A percentile compares a stretch with the other conserved stretches of the same genome.
phyloP scores from a whole-genome alignment of 2,329 filamentous ascomycete genomes.

The Thermothelomyces thermophilus region DNA sequence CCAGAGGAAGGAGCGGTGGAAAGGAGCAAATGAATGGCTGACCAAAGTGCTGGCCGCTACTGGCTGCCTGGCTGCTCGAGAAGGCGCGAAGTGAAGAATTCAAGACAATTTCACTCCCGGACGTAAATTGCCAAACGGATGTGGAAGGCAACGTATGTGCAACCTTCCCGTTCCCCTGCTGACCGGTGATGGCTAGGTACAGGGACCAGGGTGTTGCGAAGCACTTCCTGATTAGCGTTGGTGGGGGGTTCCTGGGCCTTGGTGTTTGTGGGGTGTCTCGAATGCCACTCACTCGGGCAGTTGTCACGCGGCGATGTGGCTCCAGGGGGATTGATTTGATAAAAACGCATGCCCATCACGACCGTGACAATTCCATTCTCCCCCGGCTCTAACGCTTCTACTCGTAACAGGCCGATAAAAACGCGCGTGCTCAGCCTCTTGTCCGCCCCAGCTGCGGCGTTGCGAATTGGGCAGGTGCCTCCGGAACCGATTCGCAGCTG shows the following conservation, averaged over 20 bases:
- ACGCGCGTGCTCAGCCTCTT: not conserved
- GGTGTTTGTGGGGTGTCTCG: constrained; percentile 8
- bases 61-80: not conserved
- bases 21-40: constrained; percentile 1
- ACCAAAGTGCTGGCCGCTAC: not conserved
- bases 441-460: not conserved
- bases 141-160: not conserved
- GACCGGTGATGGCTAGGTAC: not conserved
- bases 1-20: not conserved
- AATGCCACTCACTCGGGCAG: not conserved
- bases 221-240: constrained; percentile 3
- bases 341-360: constrained; percentile 2
- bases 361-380: not conserved
- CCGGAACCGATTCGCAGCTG: too few species aligned
- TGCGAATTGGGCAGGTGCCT: constrained; percentile 1
- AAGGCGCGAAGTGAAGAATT: not conserved
- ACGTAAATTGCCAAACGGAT: not conserved
- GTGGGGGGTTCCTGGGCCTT: constrained; percentile 1
- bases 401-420: not conserved
- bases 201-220: constrained; percentile 1
- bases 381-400: not conserved
- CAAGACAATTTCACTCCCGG: not conserved
- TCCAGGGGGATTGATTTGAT: not conserved
- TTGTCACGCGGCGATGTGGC: constrained; percentile 1
- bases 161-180: constrained; percentile 4